These are phyloP conservation scores for Phytophthora niederhauseri DNA, from an alignment of 352 stramenopile genomes.

Conservation along the genomic window DNA sequence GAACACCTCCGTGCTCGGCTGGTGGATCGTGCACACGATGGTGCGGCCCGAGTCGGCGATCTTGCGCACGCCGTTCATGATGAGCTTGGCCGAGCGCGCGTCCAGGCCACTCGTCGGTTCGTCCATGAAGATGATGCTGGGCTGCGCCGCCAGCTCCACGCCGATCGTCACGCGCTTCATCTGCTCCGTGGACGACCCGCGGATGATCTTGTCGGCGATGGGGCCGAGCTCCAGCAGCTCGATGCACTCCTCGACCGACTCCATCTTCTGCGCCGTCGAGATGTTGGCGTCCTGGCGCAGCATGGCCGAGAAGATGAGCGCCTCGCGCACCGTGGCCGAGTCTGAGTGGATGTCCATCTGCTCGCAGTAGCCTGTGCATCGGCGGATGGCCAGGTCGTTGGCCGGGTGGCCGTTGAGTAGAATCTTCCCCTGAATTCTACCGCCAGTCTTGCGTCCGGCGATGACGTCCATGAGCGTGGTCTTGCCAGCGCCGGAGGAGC, in stretches of 20 bases:
- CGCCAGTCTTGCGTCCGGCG: slow-evolving; percentile 31
- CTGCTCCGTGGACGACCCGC: slow-evolving; percentile 44
- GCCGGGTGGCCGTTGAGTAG: slow-evolving; percentile 81
- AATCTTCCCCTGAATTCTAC: slow-evolving; percentile 66
- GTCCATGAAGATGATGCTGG: slow-evolving; percentile 72
- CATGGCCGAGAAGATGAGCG: slow-evolving; percentile 86
- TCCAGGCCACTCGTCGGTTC: slow-evolving; percentile 82
- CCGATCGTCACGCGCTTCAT: slow-evolving; percentile 66
- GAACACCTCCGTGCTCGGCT: slow-evolving; percentile 30
- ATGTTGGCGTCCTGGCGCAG: slow-evolving; percentile 53
- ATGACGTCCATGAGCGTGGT: slow-evolving; percentile 33
- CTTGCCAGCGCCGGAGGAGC: slow-evolving; percentile 72
- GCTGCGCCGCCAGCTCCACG: slow-evolving; percentile 84
- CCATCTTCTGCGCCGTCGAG: slow-evolving; percentile 37
- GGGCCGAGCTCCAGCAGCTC: slow-evolving; percentile 32
- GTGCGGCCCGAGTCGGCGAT: slow-evolving; percentile 63
- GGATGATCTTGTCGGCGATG: slow-evolving; percentile 42
- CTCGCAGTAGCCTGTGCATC: slow-evolving; percentile 58
- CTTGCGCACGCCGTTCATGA: slow-evolving; percentile 82
- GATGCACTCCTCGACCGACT: slow-evolving; percentile 36
- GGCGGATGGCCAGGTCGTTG: slow-evolving; percentile 46
- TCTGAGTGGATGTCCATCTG: slow-evolving; percentile 91
- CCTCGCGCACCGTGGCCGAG: slow-evolving; percentile 79
- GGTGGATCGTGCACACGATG: slow-evolving; percentile 6
- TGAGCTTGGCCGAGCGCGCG: slow-evolving; percentile 72